phyloP scores from a whole-genome alignment of 345 rosid species.

The Pseudoturritis turrita region DNA sequence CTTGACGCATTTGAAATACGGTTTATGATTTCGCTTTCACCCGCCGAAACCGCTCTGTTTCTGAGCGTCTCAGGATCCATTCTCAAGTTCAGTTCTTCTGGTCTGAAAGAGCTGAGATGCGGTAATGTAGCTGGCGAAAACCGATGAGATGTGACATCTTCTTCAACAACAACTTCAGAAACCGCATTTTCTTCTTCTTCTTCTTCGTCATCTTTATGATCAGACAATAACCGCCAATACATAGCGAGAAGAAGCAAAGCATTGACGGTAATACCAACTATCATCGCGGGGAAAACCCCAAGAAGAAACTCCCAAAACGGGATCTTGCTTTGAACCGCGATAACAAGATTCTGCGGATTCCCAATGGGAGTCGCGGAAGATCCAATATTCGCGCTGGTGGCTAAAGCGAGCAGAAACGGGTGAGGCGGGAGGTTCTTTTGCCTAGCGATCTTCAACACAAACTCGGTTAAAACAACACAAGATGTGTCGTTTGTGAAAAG shows the following conservation, averaged over 20 bases:
- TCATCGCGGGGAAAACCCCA: constrained; percentile 68
- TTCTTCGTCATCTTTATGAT: constrained; percentile 41
- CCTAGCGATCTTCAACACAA: constrained; percentile 71
- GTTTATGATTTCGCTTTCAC: constrained; percentile 33
- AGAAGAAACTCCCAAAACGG: constrained; percentile 54
- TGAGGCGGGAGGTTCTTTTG: constrained; percentile 79
- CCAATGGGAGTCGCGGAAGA: constrained; percentile 89
- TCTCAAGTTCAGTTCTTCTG: constrained; percentile 42
- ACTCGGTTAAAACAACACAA: constrained; percentile 79
- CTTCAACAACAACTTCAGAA: constrained; percentile 38
- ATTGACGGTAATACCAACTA: constrained; percentile 56
- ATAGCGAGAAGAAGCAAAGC: constrained; percentile 49
- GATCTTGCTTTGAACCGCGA: constrained; percentile 65
- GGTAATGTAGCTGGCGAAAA: constrained; percentile 73
- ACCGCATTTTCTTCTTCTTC: constrained; percentile 36
- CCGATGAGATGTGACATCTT: constrained; percentile 53
- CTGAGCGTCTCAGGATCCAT: constrained; percentile 42
- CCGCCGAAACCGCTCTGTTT: constrained; percentile 32
- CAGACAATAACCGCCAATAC: constrained; percentile 64
- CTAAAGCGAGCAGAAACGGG: constrained; percentile 74
- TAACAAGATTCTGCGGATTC: constrained; percentile 82
- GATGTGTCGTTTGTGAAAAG: constrained; percentile 83
- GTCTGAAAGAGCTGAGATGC: constrained; percentile 38
- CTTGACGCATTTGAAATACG: constrained; percentile 35
- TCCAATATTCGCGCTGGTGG: constrained; percentile 83